Percentiles rank a stretch among this genome's conserved stretches.
These are phyloP conservation scores for Hirsutella thompsonii DNA, from an alignment of 2,329 filamentous ascomycete genomes.

Conservation along the genomic window DNA sequence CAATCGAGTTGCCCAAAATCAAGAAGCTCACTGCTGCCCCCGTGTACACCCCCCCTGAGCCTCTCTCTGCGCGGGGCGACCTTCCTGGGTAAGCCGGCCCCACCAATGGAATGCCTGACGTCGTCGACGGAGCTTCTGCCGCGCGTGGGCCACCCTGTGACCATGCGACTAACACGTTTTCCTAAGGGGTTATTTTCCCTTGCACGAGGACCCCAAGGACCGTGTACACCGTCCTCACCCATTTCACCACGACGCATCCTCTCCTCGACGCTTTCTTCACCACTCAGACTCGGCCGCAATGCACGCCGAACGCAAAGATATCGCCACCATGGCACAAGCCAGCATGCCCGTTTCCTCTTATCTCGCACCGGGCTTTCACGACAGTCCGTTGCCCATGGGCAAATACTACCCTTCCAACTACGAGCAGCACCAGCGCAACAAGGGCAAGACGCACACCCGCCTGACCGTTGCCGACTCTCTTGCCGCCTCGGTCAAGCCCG, in stretches of 20 bases:
- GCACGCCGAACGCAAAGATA: constrained; percentile 11
- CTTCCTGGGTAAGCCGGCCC: constrained; percentile 35
- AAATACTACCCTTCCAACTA: constrained; percentile 55
- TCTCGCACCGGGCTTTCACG: constrained; percentile 34
- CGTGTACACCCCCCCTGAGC: constrained; percentile 30
- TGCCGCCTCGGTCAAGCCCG: constrained; percentile 21
- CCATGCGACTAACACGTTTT: not conserved
- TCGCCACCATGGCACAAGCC: constrained; percentile 11
- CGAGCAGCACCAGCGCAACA: constrained; percentile 23
- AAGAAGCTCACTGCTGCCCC: constrained; percentile 26
- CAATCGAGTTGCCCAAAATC: constrained; percentile 34
- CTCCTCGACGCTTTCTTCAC: constrained; percentile 20
- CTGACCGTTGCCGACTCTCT: constrained; percentile 13
- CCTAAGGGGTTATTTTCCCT: constrained; percentile 44
- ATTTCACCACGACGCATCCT: constrained; percentile 30
- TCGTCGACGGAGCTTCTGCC: not conserved
- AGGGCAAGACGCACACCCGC: constrained; percentile 8
- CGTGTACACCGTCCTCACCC: constrained; percentile 37
- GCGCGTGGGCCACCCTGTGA: not conserved
- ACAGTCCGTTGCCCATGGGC: constrained; percentile 37
- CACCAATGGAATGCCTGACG: not conserved
- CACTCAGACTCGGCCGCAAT: constrained; percentile 16
- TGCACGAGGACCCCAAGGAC: constrained; percentile 40
- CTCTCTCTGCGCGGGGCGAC: constrained; percentile 45
- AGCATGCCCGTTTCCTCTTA: constrained; percentile 37